phyloP scores from a whole-genome alignment of 78 protist genomes.

The Mastigamoeba balamuthi region DNA sequence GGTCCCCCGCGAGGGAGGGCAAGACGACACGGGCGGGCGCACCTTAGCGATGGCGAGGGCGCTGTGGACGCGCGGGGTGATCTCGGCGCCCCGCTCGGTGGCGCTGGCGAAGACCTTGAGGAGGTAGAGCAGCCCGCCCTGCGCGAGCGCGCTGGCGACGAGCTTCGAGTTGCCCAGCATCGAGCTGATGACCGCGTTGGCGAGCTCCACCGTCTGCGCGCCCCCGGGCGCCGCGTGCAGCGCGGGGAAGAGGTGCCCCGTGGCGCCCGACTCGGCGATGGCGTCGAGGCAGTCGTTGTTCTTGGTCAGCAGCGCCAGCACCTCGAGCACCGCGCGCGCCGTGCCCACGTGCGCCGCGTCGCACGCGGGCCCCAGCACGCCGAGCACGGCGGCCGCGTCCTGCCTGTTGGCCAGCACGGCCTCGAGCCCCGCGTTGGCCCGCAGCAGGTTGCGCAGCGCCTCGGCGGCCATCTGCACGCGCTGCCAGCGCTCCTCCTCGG shows the following conservation, averaged over 20 bases:
- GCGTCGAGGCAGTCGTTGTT: constrained; percentile 40
- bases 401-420: background rate
- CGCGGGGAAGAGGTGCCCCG: background rate
- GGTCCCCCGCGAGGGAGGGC: too few species aligned
- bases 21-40: too few species aligned
- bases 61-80: background rate
- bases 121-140: constrained; percentile 36
- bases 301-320: constrained; percentile 3
- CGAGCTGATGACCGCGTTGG: background rate
- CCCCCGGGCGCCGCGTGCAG: background rate
- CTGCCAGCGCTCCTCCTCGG: too few species aligned
- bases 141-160: constrained; percentile 6
- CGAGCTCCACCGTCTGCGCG: background rate
- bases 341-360: background rate
- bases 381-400: constrained; percentile 4
- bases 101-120: constrained; percentile 14
- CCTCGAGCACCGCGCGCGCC: background rate
- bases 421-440: constrained; percentile 11
- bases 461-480: background rate
- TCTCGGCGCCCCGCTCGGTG: background rate
- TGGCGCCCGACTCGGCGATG: constrained; percentile 7
- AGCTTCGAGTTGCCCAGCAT: constrained; percentile 20
- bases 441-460: constrained; percentile 16
- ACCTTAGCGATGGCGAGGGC: constrained; percentile 4
- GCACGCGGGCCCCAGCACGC: constrained; percentile 1